phyloP scores from a whole-genome alignment of 768 basidiomycete species.

The Mycena latifolia region DNA sequence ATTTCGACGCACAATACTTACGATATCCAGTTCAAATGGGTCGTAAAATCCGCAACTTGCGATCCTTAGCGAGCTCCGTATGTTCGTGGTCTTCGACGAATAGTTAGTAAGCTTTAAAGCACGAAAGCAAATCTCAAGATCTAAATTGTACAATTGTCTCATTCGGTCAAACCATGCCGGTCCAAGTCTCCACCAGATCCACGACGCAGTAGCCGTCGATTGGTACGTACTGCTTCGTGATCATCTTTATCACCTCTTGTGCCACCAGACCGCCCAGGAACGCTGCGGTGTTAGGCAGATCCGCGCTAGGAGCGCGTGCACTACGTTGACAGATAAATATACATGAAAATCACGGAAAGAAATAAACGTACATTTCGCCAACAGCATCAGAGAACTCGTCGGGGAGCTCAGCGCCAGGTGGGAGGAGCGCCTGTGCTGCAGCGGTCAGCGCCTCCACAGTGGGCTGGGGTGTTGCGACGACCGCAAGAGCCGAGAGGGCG shows the following conservation, averaged over 20 bases:
- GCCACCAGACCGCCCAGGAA: conserved; percentile 94
- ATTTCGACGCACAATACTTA: too few species aligned
- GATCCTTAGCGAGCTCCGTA: too few species aligned
- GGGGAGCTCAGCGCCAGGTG: conserved; percentile 61
- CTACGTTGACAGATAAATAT: conserved; percentile 50
- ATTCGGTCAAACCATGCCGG: conserved; percentile 60
- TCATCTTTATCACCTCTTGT: conserved; percentile 97
- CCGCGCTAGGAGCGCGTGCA: conserved; percentile 82
- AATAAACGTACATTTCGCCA: conserved; percentile 80
- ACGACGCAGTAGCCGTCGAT: conserved; percentile 87
- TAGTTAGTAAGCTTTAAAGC: too few species aligned
- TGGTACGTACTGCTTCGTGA: conserved; percentile 96
- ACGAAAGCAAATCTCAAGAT: conserved; percentile 20
- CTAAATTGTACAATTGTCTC: conserved; percentile 14
- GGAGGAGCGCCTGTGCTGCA: conserved; percentile 64
- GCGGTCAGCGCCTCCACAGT: conserved; percentile 65
- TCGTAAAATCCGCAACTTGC: too few species aligned
- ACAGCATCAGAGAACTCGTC: conserved; percentile 70
- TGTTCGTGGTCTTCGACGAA: too few species aligned
- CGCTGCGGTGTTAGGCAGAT: conserved; percentile 94
- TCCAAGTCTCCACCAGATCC: conserved; percentile 87
- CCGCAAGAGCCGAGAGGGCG: conserved; percentile 73
- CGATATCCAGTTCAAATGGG: too few species aligned
- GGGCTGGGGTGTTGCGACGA: conserved; percentile 48
- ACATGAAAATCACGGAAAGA: conserved; percentile 10